Base-by-base conservation (phyloP, 2,329 filamentous ascomycete genomes). In the Drechslera avenae region DNA sequence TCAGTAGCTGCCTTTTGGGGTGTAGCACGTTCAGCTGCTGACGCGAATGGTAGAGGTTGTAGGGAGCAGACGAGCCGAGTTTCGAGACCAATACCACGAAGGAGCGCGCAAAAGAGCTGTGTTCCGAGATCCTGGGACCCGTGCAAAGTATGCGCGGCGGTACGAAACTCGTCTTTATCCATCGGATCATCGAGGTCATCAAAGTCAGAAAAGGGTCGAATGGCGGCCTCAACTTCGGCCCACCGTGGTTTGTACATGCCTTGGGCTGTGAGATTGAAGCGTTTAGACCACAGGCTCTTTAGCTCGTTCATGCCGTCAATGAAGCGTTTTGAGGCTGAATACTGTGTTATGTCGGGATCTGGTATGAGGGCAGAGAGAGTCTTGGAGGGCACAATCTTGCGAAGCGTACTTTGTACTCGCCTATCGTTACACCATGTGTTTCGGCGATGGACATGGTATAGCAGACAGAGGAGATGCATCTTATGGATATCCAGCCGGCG, bases 61-160 rank as follows among this genome's bases (percentile, higher is more conserved):
- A 99, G 76, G 4, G 94, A 99, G 72, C 91, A 97, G 0, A 97
- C 89, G 4, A 99, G 79, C 10, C 94, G 83, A 4, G 90, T 81
- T 56, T 91, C 85, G 5, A 97, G 85, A 2, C 90, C 91, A n/a
- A 83, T 85, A n/a, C 86, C 84, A 14, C 94, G 86, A 3, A 99
- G 79, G 26, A 97, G 74, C 2, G 92, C 89, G 71, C 94, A 97
- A 65, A 95, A 96, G 0, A 99, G 73, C 69, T 97, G 92, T 1
- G 91, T 89, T 0, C 92, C 94, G 8, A 95, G 81, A 71, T 99
- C 94, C 57, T 92, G 85, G 7, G 93, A 97, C 0, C 93, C 95
- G 57, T 86, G 79, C 14, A 96, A 73, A 4, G 76, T 83, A 52
- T 78, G 81, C 0, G 92, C 90, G 23, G 89, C 86, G 31, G 80